phyloP scores from a whole-genome alignment of 1,139 yeast species.

The Blastobotrys indianensis region DNA sequence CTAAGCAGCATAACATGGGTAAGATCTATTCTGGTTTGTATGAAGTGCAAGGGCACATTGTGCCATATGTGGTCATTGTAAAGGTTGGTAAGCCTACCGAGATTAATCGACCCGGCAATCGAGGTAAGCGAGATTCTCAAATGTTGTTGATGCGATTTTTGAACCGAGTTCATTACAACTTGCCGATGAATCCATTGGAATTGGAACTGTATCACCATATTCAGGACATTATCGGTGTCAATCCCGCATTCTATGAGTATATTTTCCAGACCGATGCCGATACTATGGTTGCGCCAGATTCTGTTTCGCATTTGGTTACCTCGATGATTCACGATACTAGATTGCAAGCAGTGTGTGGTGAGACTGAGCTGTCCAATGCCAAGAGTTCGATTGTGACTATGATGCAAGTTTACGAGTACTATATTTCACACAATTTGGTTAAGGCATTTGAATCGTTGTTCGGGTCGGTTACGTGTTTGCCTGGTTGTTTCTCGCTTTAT shows the following conservation, averaged over 20 bases:
- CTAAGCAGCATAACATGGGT: conserved; percentile 38
- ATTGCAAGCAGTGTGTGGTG: conserved; percentile 40
- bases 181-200: conserved; percentile 40
- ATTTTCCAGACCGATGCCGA: conserved; percentile 42
- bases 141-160: conserved; percentile 38
- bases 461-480: conserved; percentile 41
- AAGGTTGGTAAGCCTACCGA: conserved; percentile 42
- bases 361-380: conserved; percentile 38
- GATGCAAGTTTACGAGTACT: conserved; percentile 42
- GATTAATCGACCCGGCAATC: conserved; percentile 37
- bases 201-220: conserved; percentile 40
- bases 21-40: conserved; percentile 39
- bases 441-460: conserved; percentile 40
- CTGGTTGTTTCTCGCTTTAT: conserved; percentile 40
- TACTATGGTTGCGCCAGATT: conserved; percentile 36
- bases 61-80: conserved; percentile 39
- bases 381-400: conserved; percentile 37
- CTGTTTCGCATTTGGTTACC: conserved; percentile 35
- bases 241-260: conserved; percentile 39
- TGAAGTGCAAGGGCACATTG: conserved; percentile 41
- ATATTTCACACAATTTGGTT: conserved; percentile 39
- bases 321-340: conserved; percentile 34
- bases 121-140: conserved; percentile 43
- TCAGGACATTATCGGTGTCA: conserved; percentile 40
- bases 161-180: conserved; percentile 38